Evolutionary conservation across 2,329 filamentous ascomycete species (phyloP).

Genomic region (Bipolaris cookei): DNA sequence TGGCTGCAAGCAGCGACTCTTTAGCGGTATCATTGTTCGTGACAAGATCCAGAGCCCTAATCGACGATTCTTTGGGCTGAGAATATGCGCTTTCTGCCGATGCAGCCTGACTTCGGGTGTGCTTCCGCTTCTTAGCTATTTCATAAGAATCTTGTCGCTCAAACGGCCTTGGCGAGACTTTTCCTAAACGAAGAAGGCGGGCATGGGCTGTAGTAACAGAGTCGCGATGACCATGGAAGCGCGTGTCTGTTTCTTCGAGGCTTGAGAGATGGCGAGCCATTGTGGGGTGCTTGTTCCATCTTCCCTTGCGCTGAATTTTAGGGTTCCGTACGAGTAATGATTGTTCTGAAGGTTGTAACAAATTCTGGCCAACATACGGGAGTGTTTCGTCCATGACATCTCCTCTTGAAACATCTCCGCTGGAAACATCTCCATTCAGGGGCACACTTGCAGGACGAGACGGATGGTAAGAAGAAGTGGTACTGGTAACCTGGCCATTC

Average conservation of each 20-base stretch:
- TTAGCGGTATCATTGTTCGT: constrained; percentile 3
- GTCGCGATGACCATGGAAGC: constrained; percentile 43
- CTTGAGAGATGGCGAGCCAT: constrained; percentile 33
- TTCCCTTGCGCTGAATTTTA: constrained; percentile 9
- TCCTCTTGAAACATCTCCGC: constrained; percentile 11
- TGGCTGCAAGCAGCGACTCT: constrained; percentile 8
- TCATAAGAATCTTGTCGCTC: constrained; percentile 30
- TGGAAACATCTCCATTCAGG: constrained; percentile 19
- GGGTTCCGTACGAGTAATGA: constrained; percentile 16
- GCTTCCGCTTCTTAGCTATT: constrained; percentile 39
- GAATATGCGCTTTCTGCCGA: neutral
- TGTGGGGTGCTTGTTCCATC: constrained; percentile 4
- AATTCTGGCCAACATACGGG: neutral
- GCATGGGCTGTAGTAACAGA: constrained; percentile 40
- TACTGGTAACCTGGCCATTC: constrained; percentile 40
- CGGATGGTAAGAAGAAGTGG: constrained; percentile 21
- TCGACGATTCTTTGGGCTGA: neutral
- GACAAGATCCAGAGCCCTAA: neutral
- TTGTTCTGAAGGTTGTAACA: neutral
- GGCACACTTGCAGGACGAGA: constrained; percentile 32
- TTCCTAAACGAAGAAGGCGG: constrained; percentile 29
- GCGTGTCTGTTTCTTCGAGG: constrained; percentile 35
- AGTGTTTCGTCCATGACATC: neutral
- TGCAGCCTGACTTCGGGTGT: constrained; percentile 26
- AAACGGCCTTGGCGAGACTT: constrained; percentile 28